A percentile compares a stretch with the other conserved stretches of the same genome.
phyloP scores from a whole-genome alignment of 1,284 basidiomycete genomes.

The Waitea zeae region DNA sequence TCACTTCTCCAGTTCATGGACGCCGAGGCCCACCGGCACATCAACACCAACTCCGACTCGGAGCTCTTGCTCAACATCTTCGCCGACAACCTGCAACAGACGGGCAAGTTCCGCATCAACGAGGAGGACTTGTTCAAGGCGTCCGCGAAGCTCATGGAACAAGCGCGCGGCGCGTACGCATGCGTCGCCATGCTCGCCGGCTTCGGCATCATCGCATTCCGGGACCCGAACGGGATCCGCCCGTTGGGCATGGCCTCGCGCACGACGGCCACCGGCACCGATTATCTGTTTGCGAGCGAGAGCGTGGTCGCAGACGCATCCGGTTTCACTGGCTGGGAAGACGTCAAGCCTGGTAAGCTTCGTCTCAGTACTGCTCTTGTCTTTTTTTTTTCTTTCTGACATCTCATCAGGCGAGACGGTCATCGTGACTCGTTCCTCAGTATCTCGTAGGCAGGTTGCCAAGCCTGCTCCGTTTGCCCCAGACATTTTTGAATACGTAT shows the following conservation, averaged over 20 bases:
- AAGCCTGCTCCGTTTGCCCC: slow-evolving; percentile 70
- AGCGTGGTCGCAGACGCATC: slow-evolving; percentile 92
- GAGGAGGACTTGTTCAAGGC: slow-evolving; percentile 99
- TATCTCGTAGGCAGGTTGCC: slow-evolving; percentile 61
- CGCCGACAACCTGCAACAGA: slow-evolving; percentile 94
- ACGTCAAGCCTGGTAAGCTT: slow-evolving; percentile 71
- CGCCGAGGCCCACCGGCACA: slow-evolving; percentile 92
- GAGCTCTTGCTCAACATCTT: slow-evolving; percentile 96
- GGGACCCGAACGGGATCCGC: slow-evolving; percentile 97
- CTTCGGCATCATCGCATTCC: slow-evolving; percentile 96
- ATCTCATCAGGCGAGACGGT: slow-evolving; percentile 82
- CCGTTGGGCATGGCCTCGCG: slow-evolving; percentile 76
- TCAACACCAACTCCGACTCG: slow-evolving; percentile 98
- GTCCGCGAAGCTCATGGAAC: slow-evolving; percentile 76
- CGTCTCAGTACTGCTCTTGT: background rate
- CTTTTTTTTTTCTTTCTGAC: slow-evolving; percentile 1
- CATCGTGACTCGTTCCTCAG: slow-evolving; percentile 75
- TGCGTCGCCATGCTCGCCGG: slow-evolving; percentile 98
- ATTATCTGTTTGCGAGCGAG: slow-evolving; percentile 91
- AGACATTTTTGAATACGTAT: slow-evolving; percentile 99
- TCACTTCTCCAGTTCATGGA: slow-evolving; percentile 87
- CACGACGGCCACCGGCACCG: slow-evolving; percentile 35
- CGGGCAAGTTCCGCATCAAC: slow-evolving; percentile 98
- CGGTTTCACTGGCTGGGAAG: slow-evolving; percentile 85
- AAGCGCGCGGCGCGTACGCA: slow-evolving; percentile 87